These are phyloP conservation scores for Fusarium beomiforme DNA, from an alignment of 2,329 filamentous ascomycete genomes.

Conservation along the genomic window DNA sequence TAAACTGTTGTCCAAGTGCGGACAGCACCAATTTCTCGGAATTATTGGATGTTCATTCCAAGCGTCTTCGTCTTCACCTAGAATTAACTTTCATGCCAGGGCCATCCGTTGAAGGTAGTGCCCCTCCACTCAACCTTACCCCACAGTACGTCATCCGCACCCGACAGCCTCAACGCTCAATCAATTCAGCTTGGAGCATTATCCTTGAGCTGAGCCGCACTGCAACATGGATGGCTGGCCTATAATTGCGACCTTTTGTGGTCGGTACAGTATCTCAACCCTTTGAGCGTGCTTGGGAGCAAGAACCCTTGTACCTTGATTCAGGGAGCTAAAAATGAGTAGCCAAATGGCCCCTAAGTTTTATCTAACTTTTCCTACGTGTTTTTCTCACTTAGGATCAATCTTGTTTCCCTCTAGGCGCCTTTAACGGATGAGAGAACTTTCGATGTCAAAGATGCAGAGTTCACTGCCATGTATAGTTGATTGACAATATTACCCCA, in stretches of 20 bases:
- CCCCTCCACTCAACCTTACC: constrained; percentile 20
- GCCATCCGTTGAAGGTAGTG: neutral
- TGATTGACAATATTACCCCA: constrained; percentile 16
- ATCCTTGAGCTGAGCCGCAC: constrained; percentile 1
- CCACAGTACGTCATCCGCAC: constrained; percentile 39
- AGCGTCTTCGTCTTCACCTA: neutral
- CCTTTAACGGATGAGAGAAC: neutral
- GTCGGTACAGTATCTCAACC: too few relatives aligned
- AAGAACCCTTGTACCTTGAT: neutral
- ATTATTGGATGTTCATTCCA: neutral
- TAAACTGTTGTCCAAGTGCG: neutral
- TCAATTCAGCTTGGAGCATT: constrained; percentile 3
- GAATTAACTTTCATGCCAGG: neutral
- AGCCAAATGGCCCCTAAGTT: too few relatives aligned
- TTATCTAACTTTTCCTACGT: too few relatives aligned
- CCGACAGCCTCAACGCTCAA: neutral
- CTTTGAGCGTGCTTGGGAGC: too few relatives aligned
- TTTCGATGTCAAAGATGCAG: neutral
- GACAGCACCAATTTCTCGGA: neutral
- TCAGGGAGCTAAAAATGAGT: too few relatives aligned
- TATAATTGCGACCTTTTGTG: neutral
- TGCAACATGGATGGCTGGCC: constrained; percentile 5
- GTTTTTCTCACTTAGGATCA: too few relatives aligned
- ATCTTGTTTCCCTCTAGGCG: too few relatives aligned
- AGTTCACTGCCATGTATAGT: constrained; percentile 3